phyloP scores from a whole-genome alignment of 208 protist genomes.

The Wallacemonas collosoma region DNA sequence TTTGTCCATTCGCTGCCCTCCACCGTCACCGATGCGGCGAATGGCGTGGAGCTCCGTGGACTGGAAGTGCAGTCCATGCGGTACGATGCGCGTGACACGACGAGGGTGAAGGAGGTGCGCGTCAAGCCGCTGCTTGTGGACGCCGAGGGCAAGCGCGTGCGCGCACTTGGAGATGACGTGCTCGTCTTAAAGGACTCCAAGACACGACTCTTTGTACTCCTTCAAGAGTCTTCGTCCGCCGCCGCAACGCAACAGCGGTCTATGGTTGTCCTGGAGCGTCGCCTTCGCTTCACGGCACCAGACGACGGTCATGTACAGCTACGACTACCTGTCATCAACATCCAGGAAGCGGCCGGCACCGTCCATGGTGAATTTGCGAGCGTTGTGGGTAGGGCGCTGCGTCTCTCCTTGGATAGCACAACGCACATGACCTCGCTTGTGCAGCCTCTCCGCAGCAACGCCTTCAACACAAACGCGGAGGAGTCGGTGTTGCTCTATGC shows the following conservation, averaged over 20 bases:
- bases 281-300: slow-evolving; percentile 36
- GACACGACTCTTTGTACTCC: slow-evolving; percentile 67
- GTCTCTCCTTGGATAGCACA: slow-evolving; percentile 46
- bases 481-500: slow-evolving; percentile 76
- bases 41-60: slow-evolving; percentile 43
- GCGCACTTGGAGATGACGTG: slow-evolving; percentile 44
- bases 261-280: slow-evolving; percentile 67
- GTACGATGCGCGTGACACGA: slow-evolving; percentile 41
- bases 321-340: slow-evolving; percentile 58
- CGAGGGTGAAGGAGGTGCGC: slow-evolving; percentile 49
- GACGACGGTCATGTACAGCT: slow-evolving; percentile 43
- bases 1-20: slow-evolving; percentile 60
- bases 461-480: slow-evolving; percentile 51
- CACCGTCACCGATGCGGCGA: slow-evolving; percentile 13
- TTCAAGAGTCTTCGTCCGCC: slow-evolving; percentile 26
- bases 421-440: slow-evolving; percentile 47
- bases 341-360: slow-evolving; percentile 36
- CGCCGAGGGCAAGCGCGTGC: slow-evolving; percentile 39
- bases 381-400: slow-evolving; percentile 46
- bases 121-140: slow-evolving; percentile 63
- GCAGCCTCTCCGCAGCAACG: slow-evolving; percentile 48
- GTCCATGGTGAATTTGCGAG: slow-evolving; percentile 53
- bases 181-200: slow-evolving; percentile 60
- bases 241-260: slow-evolving; percentile 14
- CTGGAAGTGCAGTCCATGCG: slow-evolving; percentile 62